Base-by-base conservation (phyloP, 2,329 filamentous ascomycete genomes). In the Parafenestella ontariensis region DNA sequence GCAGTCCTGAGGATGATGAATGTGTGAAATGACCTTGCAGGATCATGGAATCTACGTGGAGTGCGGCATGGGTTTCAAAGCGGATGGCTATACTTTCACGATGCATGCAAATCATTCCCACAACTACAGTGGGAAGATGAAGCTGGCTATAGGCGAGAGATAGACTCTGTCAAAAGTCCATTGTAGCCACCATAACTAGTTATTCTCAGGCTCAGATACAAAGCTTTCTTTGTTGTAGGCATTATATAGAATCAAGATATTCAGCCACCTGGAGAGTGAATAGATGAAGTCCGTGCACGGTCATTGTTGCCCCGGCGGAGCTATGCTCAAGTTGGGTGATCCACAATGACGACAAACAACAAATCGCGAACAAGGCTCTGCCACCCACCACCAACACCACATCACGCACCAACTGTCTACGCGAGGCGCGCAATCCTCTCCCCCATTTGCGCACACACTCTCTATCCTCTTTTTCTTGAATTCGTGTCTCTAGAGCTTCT, bases 401-500 rank as follows among this genome's bases (percentile, higher is more conserved):
- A n/a, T n/a, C n/a, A n/a, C n/a, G n/a, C n/a, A n/a, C n/a, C n/a
- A 43, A 9, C 41, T 40, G 37, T 52, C 52, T 39, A 34, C 43
- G 11, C 52, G 59, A 59, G 61, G 62, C 59, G 63, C 65, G 59
- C 61, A n/a, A 62, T 47, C 50, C 43, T 51, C 51, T 23, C 29
- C 34, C 39, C n/a, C 40, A 45, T 37, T 23, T 52, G 49, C 51
- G 54, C 50, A 26, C 24, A 46, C 26, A 17, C 43, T 42, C 49
- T 46, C 44, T 11, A 28, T 41, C 46, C 21, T n/a, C 5, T 15
- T 28, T n/a, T 41, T 13, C 37, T 21, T 5, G 3, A n/a, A 3
- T 41, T 41, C 3, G 37, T 42, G 17, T n/a, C 42, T 50, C 31
- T 13, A 39, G 20, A 17, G 18, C 34, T 29, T 41, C 37, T 34